Percentiles rank a stretch among this genome's conserved stretches.
Conservation (phyloP, 768 basidiomycete species). For the Naematelia encephala region DNA sequence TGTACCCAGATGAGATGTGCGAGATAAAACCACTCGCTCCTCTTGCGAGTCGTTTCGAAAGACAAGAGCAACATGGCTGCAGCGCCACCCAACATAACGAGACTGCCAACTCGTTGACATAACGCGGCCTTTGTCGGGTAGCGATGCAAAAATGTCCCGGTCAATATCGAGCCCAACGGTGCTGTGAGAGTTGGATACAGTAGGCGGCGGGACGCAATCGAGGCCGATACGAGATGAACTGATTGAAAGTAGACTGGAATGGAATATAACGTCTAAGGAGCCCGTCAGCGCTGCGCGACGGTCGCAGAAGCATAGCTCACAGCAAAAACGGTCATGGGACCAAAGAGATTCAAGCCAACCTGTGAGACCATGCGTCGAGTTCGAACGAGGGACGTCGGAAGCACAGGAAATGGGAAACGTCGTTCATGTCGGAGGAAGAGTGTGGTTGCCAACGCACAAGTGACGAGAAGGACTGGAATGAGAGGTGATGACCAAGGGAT, state of each 20-base stretch:
- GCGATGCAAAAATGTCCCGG: slow-evolving; percentile 22
- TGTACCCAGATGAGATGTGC: slow-evolving; percentile 20
- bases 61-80: slow-evolving; percentile 8
- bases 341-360: slow-evolving; percentile 21
- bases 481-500: slow-evolving; percentile 17
- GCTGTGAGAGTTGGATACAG: slow-evolving; percentile 22
- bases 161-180: slow-evolving; percentile 18
- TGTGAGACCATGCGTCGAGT: slow-evolving; percentile 18
- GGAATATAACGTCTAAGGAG: slow-evolving; percentile 16
- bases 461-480: slow-evolving; percentile 11
- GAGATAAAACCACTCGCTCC: slow-evolving; percentile 15
- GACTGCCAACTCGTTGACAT: slow-evolving; percentile 12
- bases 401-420: slow-evolving; percentile 16
- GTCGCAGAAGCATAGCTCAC: too few species aligned
- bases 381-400: slow-evolving; percentile 14
- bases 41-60: slow-evolving; percentile 10
- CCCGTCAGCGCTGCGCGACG: too few species aligned
- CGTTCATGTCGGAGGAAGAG: slow-evolving; percentile 18
- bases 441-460: background rate
- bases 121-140: slow-evolving; percentile 5
- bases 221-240: slow-evolving; percentile 15
- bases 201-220: slow-evolving; percentile 15
- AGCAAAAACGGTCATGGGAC: slow-evolving; percentile 22
- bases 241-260: slow-evolving; percentile 24
- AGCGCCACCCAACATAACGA: slow-evolving; percentile 12